Evolutionary conservation across 306 rosid genomes (phyloP).

Genomic region (Casuarina glauca): DNA sequence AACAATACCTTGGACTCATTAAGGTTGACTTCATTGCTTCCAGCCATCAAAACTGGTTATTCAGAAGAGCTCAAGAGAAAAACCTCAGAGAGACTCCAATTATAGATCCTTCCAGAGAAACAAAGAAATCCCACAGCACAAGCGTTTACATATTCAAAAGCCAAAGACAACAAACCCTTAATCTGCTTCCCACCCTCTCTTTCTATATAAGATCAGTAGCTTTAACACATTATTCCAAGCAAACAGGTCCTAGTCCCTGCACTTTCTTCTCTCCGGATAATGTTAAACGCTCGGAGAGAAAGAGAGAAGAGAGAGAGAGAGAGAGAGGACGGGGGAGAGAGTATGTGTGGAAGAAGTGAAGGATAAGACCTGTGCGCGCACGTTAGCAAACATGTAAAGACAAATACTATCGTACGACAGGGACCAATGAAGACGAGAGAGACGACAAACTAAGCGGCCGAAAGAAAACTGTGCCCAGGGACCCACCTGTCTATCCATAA

Average conservation of each 20-base stretch:
- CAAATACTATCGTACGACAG: constrained; percentile 41
- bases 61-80: background rate
- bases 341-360: constrained; percentile 18
- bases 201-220: constrained; percentile 11
- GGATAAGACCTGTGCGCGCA: constrained; percentile 49
- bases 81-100: background rate
- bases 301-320: background rate
- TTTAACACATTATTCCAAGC: constrained; percentile 17
- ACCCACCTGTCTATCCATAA: constrained; percentile 39
- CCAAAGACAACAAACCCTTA: background rate
- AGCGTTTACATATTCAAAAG: constrained; percentile 12
- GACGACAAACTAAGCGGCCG: constrained; percentile 61
- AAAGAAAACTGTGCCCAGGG: constrained; percentile 48
- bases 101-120: constrained; percentile 32
- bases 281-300: constrained; percentile 16
- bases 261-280: background rate
- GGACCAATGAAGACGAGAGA: constrained; percentile 29
- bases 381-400: constrained; percentile 26
- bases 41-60: constrained; percentile 53
- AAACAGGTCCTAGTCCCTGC: constrained; percentile 25
- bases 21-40: constrained; percentile 60
- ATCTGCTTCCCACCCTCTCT: background rate
- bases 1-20: constrained; percentile 63
- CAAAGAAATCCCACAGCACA: constrained; percentile 11
- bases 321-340: background rate